Base-by-base conservation (phyloP, 202 grass and related monocot genomes). In the Cymbopogon flexuosus region DNA sequence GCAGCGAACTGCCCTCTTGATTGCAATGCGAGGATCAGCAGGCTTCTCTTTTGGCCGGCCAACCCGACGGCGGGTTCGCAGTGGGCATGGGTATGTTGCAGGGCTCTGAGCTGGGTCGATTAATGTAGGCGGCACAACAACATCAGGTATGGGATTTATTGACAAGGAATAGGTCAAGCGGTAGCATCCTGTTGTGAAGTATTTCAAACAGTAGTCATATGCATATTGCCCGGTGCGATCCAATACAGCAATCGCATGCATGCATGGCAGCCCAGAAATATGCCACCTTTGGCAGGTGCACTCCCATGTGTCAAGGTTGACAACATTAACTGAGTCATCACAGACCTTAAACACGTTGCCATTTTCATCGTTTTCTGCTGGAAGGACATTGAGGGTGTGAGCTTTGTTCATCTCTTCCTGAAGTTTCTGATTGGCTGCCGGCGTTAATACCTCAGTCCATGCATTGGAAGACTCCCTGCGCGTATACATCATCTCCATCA, bases 401-500 rank as follows among this genome's bases (percentile, higher is more conserved):
- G 92, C 87, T 82, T 91, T 92, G 68, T 67, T 90, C 65, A 88
- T 57, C 68, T 83, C 87, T 70, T 99, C 96, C 75, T 99, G 90
- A 35, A 99, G 79, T 80, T 87, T 93, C 33, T 91, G 86, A 73
- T 96, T 95, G 33, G 90, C 90, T 60, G 88, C 81, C 45, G 90
- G 92, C 14, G 92, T 87, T 61, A 99, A 84, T 59, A 86, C 60
- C 60, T 91, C 96, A 33, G 86, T 47, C 96, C 96, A 99, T 33
- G 87, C 78, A 77, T 89, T 99, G 72, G 83, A 90, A 68, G 88
- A 88, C 52, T 90, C 92, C 41, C 90, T 60, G 5, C 90, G 92
- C 29, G 68, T 86, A 78, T 93, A 99, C 92, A 99, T 99, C 90
- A 93, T 87, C 82, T 99, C 96, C 96, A 99, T 99, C 49, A 99